Conservation (phyloP, 2,329 filamentous ascomycete genomes). For the Aureobasidium sp. region DNA sequence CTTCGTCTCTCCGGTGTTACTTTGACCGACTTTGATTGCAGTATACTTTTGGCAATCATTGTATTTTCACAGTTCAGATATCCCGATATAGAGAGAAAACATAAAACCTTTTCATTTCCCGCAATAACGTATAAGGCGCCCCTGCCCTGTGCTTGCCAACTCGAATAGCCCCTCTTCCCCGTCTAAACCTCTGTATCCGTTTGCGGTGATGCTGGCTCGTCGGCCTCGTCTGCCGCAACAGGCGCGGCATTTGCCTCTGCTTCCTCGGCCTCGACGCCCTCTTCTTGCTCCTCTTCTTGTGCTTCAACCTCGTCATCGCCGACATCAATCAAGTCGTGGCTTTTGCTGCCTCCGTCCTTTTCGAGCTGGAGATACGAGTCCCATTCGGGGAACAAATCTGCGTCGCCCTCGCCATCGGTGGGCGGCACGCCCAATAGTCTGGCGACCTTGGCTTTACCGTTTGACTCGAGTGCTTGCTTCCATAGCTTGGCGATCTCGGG, state of each 20-base stretch:
- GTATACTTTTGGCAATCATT: too few species aligned
- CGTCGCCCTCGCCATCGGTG: slow-evolving; percentile 52
- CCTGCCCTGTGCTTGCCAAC: not conserved
- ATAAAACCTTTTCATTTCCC: slow-evolving; percentile 5
- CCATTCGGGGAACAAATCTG: slow-evolving; percentile 94
- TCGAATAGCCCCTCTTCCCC: not conserved
- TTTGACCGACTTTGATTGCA: too few species aligned
- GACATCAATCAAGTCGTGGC: slow-evolving; percentile 35
- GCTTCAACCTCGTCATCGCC: slow-evolving; percentile 20
- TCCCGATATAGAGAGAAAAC: not conserved
- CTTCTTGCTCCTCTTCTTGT: slow-evolving; percentile 16
- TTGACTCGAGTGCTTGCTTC: slow-evolving; percentile 78
- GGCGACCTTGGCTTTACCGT: slow-evolving; percentile 76
- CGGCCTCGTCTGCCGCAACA: slow-evolving; percentile 8
- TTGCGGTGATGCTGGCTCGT: slow-evolving; percentile 15
- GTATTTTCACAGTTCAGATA: too few species aligned
- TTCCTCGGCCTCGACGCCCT: slow-evolving; percentile 17
- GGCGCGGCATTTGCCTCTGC: slow-evolving; percentile 10
- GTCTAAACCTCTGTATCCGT: slow-evolving; percentile 16
- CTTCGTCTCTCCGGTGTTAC: too few species aligned
- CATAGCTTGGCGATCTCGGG: slow-evolving; percentile 63
- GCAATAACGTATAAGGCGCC: not conserved
- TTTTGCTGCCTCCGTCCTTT: slow-evolving; percentile 54
- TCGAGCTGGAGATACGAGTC: slow-evolving; percentile 82
- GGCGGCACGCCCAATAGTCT: slow-evolving; percentile 77